phyloP scores from a whole-genome alignment of 805 yeast species.

The Wickerhamomyces chambardii region DNA sequence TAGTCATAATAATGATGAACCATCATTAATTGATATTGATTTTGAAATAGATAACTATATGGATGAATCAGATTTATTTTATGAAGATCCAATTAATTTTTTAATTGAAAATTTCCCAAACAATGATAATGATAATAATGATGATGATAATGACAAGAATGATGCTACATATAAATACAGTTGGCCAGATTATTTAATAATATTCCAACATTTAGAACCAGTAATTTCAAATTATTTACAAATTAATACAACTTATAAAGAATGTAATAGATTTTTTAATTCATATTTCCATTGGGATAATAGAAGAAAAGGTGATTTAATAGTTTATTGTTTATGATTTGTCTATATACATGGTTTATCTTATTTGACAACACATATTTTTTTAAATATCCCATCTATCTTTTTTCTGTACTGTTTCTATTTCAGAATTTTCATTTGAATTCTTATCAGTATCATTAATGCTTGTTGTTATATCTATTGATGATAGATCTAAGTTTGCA shows the following conservation, averaged over 20 bases:
- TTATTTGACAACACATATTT: too few species aligned
- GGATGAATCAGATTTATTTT: conserved; percentile 86
- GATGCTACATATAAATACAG: conserved; percentile 27
- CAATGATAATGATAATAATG: conserved; percentile 5
- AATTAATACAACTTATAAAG: conserved; percentile 33
- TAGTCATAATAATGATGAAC: too few species aligned
- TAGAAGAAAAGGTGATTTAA: conserved; percentile 70
- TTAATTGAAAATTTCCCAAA: conserved; percentile 45
- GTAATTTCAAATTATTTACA: conserved; percentile 30
- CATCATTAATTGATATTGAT: not conserved
- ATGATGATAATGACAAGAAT: conserved; percentile 5
- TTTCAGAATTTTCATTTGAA: not conserved
- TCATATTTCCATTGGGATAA: conserved; percentile 80
- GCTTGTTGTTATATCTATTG: not conserved
- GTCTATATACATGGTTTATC: too few species aligned
- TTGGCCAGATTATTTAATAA: conserved; percentile 71
- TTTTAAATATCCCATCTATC: not conserved
- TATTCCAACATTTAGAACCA: conserved; percentile 57
- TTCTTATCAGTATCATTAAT: not conserved
- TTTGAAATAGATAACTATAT: conserved; percentile 37
- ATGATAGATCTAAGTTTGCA: not conserved
- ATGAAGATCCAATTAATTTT: conserved; percentile 54
- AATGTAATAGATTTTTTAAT: conserved; percentile 58
- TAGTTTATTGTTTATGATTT: conserved; percentile 47
- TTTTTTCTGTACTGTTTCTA: not conserved